Base-by-base conservation (phyloP, 2,329 filamentous ascomycete species). In the Alternaria ethzedia region DNA sequence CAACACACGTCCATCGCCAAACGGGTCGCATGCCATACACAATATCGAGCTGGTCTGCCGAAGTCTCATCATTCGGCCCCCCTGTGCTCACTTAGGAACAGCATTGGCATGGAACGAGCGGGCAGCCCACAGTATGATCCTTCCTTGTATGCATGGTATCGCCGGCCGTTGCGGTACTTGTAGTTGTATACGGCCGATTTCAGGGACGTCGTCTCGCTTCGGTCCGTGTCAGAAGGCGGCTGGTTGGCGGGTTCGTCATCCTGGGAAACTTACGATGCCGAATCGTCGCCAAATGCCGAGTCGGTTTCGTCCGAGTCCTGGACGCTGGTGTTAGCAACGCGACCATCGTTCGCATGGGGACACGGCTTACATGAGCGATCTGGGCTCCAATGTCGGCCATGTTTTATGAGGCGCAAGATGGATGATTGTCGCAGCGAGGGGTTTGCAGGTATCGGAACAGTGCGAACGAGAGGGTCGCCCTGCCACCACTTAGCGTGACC, bases 31-130 rank as follows among this genome's bases (percentile, higher is more conserved):
- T 9, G 43, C 25, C 69, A 36, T 69, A 70, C 70, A 79, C 78
- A 43, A 84, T 76, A 65, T 82, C 81, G 45, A 81, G 74, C 36
- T 79, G 72, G 65, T 83, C 75, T 50, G 77, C 71, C 51, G 79
- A 76, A 15, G 60, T 66, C 57, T 81, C 78, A 55, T 82, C 79
- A 51, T 81, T 82, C 5, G 72, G 70, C 3, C 70, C 72, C 68
- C 69, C 66, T 68, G 47, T 20, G 28, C 5, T 25, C 12, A 59
- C 44, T 65, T 59, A 60, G 59, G 28, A 60, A 57, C 17, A 20
- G 43, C 23, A 59, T 23, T 15, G 43, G 20, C 6, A 17, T 41
- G 20, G 11, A 25, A 15, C 12, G 45, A 15, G 52, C 25, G 54
- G 51, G 50, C 6, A 75, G 75, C 49, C 17, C 41, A 72, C 68